Conservation (phyloP, 768 basidiomycete species). For the Auriculariales sp. region DNA sequence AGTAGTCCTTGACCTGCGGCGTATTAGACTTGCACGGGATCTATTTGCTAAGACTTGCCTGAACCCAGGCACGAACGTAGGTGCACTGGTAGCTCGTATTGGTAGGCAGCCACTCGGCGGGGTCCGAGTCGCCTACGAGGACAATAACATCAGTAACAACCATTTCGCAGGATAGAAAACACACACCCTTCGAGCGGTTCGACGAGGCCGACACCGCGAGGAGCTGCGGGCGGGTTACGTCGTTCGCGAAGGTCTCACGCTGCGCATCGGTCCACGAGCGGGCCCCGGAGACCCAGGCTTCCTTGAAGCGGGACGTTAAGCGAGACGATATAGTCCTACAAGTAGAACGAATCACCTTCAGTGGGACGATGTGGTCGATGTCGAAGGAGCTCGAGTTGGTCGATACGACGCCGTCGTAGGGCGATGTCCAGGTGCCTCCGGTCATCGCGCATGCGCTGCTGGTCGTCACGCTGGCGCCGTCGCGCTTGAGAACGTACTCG, state of each 20-base stretch:
- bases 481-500: conserved; percentile 25
- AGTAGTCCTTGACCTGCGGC: conserved; percentile 27
- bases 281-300: conserved; percentile 45
- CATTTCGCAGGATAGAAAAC: neutral
- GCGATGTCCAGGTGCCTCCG: conserved; percentile 37
- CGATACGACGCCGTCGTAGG: conserved; percentile 34
- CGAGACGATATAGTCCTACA: conserved; percentile 38
- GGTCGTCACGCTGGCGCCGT: conserved; percentile 24
- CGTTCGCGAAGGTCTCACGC: conserved; percentile 39
- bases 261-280: conserved; percentile 33
- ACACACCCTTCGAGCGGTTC: conserved; percentile 33
- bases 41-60: conserved; percentile 1
- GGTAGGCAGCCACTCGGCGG: conserved; percentile 37
- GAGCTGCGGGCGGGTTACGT: conserved; percentile 39
- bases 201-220: conserved; percentile 33
- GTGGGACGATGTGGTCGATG: conserved; percentile 22
- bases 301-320: too few relatives aligned
- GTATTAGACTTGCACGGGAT: neutral
- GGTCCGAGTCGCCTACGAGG: conserved; percentile 30
- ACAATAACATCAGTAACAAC: neutral
- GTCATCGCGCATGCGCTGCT: conserved; percentile 25
- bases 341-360: neutral
- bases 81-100: conserved; percentile 34
- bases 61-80: conserved; percentile 39
- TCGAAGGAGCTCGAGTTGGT: conserved; percentile 32